A percentile compares a stretch with the other conserved stretches of the same genome.
Evolutionary conservation across 306 rosid species (phyloP).

Genomic region (Quercus glauca): DNA sequence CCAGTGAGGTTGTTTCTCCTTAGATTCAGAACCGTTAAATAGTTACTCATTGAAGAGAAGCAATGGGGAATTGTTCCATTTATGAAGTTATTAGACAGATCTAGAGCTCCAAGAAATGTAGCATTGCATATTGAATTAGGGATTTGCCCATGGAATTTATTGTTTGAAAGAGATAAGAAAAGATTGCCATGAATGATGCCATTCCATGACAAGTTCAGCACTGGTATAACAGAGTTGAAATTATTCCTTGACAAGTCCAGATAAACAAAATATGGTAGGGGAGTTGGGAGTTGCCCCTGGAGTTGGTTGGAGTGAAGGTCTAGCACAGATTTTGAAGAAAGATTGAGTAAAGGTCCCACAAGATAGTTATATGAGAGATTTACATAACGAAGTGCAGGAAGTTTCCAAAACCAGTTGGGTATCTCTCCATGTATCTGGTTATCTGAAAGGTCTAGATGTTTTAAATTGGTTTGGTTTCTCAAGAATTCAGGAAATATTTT

Average conservation of each 20-base stretch:
- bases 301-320: conserved; percentile 28
- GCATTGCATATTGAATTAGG: conserved; percentile 33
- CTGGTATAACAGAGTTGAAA: no score
- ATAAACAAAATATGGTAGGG: fast-evolving
- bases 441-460: neutral
- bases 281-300: neutral
- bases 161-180: conserved; percentile 38
- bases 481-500: neutral
- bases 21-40: conserved; percentile 25
- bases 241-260: conserved; percentile 23
- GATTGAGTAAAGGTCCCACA: no score
- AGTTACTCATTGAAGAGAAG: neutral
- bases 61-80: conserved; percentile 24
- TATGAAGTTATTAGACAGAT: conserved; percentile 30
- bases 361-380: neutral
- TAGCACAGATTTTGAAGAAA: neutral
- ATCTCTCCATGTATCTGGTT: neutral
- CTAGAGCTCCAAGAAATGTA: conserved; percentile 7
- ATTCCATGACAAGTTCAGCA: conserved; percentile 26
- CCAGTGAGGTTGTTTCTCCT: neutral
- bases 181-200: no score
- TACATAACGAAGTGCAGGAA: fast-evolving
- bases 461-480: neutral
- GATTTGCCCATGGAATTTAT: neutral
- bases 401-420: neutral